phyloP scores from a whole-genome alignment of 2,329 filamentous ascomycete species.

The Colletotrichum euphorbiae region DNA sequence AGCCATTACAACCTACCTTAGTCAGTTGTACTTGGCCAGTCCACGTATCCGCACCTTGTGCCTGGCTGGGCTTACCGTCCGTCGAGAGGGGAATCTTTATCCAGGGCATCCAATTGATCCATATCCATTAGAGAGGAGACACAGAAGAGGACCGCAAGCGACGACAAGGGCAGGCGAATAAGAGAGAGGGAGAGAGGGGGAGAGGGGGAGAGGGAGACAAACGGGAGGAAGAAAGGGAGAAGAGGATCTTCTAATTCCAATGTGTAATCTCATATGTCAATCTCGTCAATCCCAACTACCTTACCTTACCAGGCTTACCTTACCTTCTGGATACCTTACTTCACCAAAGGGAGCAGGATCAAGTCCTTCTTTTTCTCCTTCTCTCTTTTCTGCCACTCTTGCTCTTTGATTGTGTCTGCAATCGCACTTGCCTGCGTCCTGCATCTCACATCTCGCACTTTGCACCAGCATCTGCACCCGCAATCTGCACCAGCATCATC shows the following conservation, averaged over 20 bases:
- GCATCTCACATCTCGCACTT: not conserved
- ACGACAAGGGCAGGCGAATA: not conserved
- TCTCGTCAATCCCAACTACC: slow-evolving; percentile 8
- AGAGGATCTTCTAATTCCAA: slow-evolving; percentile 24
- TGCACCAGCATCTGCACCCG: slow-evolving; percentile 22
- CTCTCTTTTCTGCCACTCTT: not conserved
- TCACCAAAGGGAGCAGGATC: not conserved
- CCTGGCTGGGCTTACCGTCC: too few species aligned
- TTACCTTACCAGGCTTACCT: not conserved
- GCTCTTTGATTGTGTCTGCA: slow-evolving; percentile 2
- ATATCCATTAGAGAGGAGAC: not conserved
- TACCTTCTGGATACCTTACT: not conserved
- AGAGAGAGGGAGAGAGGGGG: not conserved
- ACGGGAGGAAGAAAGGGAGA: slow-evolving; percentile 7
- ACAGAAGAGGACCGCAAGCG: not conserved
- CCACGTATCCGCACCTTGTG: not conserved
- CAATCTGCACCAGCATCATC: slow-evolving; percentile 9
- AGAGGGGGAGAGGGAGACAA: not conserved
- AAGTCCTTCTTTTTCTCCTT: not conserved
- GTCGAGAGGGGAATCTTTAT: too few species aligned
- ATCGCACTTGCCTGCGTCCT: not conserved
- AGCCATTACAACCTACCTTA: not conserved
- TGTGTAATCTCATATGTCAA: slow-evolving; percentile 5
- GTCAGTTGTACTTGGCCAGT: not conserved
- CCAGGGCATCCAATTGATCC: not conserved